Evolutionary conservation across 2,329 filamentous ascomycete species (phyloP), one percentile per base, ranked within the genome.

Genomic region (Podosphaera aphanis): DNA sequence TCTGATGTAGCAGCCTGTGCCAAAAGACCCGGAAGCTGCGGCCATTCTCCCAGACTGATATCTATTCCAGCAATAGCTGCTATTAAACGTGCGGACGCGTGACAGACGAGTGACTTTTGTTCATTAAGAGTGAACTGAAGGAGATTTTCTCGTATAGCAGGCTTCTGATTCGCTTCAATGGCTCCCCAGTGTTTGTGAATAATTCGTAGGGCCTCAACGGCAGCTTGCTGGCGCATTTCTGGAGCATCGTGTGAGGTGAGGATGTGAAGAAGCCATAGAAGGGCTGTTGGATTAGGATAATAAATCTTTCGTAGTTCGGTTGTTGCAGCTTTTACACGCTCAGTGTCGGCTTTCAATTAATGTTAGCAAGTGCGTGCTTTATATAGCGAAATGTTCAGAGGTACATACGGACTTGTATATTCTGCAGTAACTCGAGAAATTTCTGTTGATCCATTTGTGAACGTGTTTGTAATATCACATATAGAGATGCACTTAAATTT

Each of bases 271-370:
- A 95, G 79, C 56, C 83, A 76, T 47, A 88, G 71, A 48, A 95
- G 75, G 15, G 84, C 83, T 57, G 85, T 74, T 35, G 88, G 80
- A 55, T 84, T 74, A 57, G 76, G 78, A 68, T 93, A 95, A 70
- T 83, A 95, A 64, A 82, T 83, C 64, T 92, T 90, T 64, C 93
- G 86, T 49, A 95, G 75, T 57, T 85, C 77, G 48, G 81, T 76
- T 16, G 88, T 98, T 51, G 86, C 84, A 53, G 81, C 76, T 73
- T 94, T 92, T 63, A 93, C 78, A 64, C 78, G 77, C 55, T 83
- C 77, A 53, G 85, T 93, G 65, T 93, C 79, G 60, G 90, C 85
- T 93, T 59, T 56, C 29, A 49, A 45, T 18, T 16, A 21, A 37
- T 25, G 46, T 57, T 51, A 58, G 53, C 43, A 55, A 50, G n/a